Base-by-base conservation (phyloP, 2,329 filamentous ascomycete species). In the Boeremia lycopersici region DNA sequence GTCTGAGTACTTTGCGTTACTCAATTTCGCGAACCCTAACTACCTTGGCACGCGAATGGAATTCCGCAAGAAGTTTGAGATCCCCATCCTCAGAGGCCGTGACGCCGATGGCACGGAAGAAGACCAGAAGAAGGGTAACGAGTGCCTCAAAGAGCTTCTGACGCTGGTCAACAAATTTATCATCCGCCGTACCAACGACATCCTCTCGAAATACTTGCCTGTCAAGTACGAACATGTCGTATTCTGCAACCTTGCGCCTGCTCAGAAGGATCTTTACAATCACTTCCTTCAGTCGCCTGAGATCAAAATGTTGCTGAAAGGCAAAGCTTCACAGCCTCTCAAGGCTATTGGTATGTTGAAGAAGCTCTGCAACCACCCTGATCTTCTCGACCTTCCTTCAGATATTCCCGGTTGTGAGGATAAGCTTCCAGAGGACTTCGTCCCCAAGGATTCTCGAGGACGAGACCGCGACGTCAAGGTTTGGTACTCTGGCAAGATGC, bases 211-310 rank as follows among this genome's bases (percentile, higher is more conserved):
- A 75, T 99, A 99, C 71, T 79, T 99, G 55, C 95, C 95, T 0
- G 88, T 98, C 79, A 99, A 99, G 79, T 99, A 99, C 76, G 95
- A 99, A 76, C 95, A 99, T 73, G 95, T 99, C 28, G 95, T 99
- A 1, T 99, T 99, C 77, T 99, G 95, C 82, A 93, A 93, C 65
- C 83, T 96, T 40, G 89, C 95, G 13, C 90, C 90, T 0, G 98
- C 99, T 77, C 95, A 99, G 74, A 83, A 92, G 49, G 90, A 91
- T 62, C 80, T 99, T 1, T 99, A 99, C 81, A 96, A 96, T 69
- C 91, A 97, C 75, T 99, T 99, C 75, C 93, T 99, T 75, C 91
- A 89, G 44, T 97, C 93, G 56, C 93, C 95, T 0, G 91, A 96
- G 57, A 98, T 99, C 68, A 92, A 96, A 72, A 92, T 90, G 48